Evolutionary conservation across 768 basidiomycete genomes (phyloP), one percentile per base, ranked within the genome.

Genomic region (Tylopilus sp.): DNA sequence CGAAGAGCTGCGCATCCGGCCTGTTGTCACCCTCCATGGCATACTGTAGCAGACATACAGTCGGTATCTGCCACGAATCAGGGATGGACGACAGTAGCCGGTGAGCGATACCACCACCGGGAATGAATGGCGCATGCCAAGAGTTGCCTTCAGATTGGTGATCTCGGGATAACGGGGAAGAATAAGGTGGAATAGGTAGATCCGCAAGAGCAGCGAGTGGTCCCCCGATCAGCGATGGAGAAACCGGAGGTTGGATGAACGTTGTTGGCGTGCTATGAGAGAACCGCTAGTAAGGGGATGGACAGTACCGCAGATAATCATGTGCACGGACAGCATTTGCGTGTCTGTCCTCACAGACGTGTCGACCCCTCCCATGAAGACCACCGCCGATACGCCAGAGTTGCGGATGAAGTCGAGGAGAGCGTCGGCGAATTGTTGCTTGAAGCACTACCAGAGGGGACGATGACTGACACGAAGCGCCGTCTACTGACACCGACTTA

Each of bases 11-110:
- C 0, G 90, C 89, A 65, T 93, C 90, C 17, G 66, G 74, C 53
- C 85, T 76, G 60, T 93, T 93, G 66, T 93, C 91, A 2, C 91
- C 90, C 63, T 93, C 90, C 53, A 88, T 74, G 12, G 83, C 89
- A 63, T 89, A 92, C 43, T 89, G 86, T 44, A 90, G 72, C 11
- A 92, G 67, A 16, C 79, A 74, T 0, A 78, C 81, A 1, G 77
- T 79, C 22, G 85, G 84, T 37, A 80, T 75, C 19, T 73, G 60
- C 77, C 80, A 82, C 34, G 66, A 59, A 36, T 64, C 33, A 1
- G 83, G 77, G 24, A 91, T 62, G 8, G 86, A 78, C 3, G 76
- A 75, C 7, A 93, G 71, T 42, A 92, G 73, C 25, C 86, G 78
- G 37, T 82, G 77, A 0, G 86, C 83, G 26, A 92, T 71, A 3